Evolutionary conservation across 257 asterid species (phyloP).

Genomic region (Solanum clarkiae): DNA sequence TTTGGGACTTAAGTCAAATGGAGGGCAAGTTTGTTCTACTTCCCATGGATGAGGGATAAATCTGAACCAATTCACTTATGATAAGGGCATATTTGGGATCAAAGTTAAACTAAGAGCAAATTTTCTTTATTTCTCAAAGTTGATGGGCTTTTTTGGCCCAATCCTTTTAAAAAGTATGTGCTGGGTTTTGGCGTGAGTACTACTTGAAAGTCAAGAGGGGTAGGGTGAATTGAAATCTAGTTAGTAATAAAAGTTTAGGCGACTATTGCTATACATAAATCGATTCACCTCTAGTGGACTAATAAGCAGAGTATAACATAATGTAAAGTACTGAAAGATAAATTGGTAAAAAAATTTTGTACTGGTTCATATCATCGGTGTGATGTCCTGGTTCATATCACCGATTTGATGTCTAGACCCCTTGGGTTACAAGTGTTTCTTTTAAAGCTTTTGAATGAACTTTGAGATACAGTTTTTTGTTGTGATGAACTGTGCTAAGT

Average conservation of each 20-base stretch:
- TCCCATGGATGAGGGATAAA: background rate
- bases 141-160: background rate
- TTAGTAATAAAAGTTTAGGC: background rate
- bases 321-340: background rate
- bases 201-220: background rate
- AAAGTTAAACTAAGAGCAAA: too few relatives aligned
- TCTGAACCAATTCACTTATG: background rate
- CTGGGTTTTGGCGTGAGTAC: background rate
- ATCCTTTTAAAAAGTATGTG: background rate
- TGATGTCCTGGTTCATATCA: background rate
- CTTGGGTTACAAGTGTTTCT: background rate
- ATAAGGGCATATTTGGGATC: background rate
- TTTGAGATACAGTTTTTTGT: background rate
- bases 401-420: background rate
- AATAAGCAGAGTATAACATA: background rate
- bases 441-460: background rate
- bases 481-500: background rate
- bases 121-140: background rate
- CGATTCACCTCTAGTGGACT: background rate
- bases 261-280: background rate
- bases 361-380: background rate
- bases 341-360: background rate
- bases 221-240: background rate
- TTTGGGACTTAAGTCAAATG: background rate
- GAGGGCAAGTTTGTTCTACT: background rate